phyloP scores from a whole-genome alignment of 192 early-diverging fungal genomes.

The Coemansia sp. region DNA sequence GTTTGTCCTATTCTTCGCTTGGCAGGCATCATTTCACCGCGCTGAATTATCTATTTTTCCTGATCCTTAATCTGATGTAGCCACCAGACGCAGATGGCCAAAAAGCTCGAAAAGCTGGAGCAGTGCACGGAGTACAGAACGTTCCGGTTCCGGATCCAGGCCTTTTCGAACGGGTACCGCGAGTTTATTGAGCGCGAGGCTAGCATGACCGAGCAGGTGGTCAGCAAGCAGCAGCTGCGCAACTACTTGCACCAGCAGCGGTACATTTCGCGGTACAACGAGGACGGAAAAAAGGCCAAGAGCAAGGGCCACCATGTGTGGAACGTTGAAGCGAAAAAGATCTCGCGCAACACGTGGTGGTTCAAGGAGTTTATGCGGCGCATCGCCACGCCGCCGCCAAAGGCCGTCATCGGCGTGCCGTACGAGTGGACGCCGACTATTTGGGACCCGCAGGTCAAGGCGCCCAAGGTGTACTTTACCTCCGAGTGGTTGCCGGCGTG shows the following conservation, averaged over 20 bases:
- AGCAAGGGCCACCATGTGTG: conserved; percentile 78
- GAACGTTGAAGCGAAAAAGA: conserved; percentile 80
- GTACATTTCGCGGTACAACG: conserved; percentile 79
- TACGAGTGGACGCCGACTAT: conserved; percentile 69
- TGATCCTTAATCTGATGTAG: conserved; percentile 24
- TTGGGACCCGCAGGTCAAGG: conserved; percentile 75
- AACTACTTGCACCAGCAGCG: conserved; percentile 70
- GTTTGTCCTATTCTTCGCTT: neutral
- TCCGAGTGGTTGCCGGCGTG: conserved; percentile 69
- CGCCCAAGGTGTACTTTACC: conserved; percentile 68
- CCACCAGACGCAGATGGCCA: conserved; percentile 75
- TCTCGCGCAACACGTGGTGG: conserved; percentile 62
- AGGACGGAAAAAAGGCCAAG: conserved; percentile 77
- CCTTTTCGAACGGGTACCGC: conserved; percentile 74
- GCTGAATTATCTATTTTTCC: neutral
- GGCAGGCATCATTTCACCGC: neutral
- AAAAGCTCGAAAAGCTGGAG: conserved; percentile 70
- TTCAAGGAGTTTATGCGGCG: conserved; percentile 70
- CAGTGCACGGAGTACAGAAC: conserved; percentile 71
- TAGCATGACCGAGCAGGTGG: conserved; percentile 62
- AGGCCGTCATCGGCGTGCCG: conserved; percentile 60
- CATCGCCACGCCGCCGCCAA: conserved; percentile 67
- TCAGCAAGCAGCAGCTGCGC: conserved; percentile 67
- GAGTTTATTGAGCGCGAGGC: conserved; percentile 60
- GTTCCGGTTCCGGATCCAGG: conserved; percentile 83